Evolutionary conservation across 106 monocot genomes (phyloP).

Genomic region (Allium sativum): DNA sequence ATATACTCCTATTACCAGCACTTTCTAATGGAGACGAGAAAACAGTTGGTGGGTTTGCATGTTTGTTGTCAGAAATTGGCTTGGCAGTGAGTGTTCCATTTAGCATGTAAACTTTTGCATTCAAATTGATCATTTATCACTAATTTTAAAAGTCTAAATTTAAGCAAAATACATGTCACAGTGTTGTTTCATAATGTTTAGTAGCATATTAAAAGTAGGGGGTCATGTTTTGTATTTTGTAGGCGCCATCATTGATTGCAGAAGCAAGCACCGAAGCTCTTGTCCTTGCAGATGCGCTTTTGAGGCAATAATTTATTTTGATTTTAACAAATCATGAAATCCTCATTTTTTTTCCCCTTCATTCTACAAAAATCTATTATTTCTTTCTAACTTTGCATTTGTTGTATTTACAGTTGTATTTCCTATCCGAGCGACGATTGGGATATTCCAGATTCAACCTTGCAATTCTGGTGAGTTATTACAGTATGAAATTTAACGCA

Average conservation of each 20-base stretch:
- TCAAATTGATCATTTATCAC: not conserved
- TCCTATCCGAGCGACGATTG: conserved; percentile 75
- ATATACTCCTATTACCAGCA: conserved; percentile 66
- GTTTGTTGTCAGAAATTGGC: conserved; percentile 84
- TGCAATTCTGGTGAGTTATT: conserved; percentile 81
- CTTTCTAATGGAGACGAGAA: conserved; percentile 68
- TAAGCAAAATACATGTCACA: not conserved
- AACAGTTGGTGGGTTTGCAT: conserved; percentile 71
- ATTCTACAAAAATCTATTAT: no score
- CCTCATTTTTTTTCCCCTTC: not conserved
- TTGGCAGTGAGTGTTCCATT: conserved; percentile 61
- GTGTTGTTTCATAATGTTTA: no score
- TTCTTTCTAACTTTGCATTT: not conserved
- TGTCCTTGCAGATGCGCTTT: conserved; percentile 60
- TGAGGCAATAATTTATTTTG: conserved; percentile 42
- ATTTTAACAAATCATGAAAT: conserved; percentile 2
- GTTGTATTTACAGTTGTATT: conserved; percentile 53
- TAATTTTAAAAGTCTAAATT: not conserved
- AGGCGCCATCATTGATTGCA: conserved; percentile 88
- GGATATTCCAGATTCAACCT: conserved; percentile 88
- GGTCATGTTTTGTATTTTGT: not conserved
- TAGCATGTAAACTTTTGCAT: not conserved
- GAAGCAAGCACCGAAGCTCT: conserved; percentile 81
- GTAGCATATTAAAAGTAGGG: not conserved
- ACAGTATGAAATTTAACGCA: no score